Evolutionary conservation across 2,329 filamentous ascomycete species (phyloP).

Genomic region (Pseudovirgaria hyperparasitica): DNA sequence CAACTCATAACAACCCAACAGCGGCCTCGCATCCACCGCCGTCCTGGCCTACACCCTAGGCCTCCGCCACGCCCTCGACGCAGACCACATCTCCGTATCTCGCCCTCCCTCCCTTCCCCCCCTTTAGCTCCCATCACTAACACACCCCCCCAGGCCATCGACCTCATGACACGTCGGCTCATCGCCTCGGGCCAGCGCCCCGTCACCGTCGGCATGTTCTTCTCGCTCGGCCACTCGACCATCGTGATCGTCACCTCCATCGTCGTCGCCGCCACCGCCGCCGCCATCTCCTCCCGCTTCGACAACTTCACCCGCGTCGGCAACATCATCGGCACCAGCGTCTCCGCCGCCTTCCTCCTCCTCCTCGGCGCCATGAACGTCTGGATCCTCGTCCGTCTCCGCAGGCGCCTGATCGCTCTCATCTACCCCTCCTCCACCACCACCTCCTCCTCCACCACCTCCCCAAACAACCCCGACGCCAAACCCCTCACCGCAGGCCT

Average conservation of each 20-base stretch:
- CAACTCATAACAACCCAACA: conserved; percentile 13
- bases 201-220: conserved; percentile 87
- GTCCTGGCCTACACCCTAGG: conserved; percentile 81
- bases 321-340: conserved; percentile 77
- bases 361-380: conserved; percentile 71
- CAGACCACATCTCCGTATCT: conserved; percentile 66
- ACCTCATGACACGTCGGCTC: conserved; percentile 83
- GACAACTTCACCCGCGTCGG: conserved; percentile 68
- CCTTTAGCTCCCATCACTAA: background rate
- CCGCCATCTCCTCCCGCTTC: conserved; percentile 69
- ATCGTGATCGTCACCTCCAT: conserved; percentile 85
- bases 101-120: background rate
- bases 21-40: conserved; percentile 61
- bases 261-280: conserved; percentile 81
- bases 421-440: conserved; percentile 10
- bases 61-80: conserved; percentile 87
- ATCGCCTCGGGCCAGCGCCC: conserved; percentile 75
- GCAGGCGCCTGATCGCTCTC: conserved; percentile 47
- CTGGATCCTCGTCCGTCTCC: conserved; percentile 71
- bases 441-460: conserved; percentile 1
- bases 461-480: conserved; percentile 9
- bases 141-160: conserved; percentile 53
- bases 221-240: conserved; percentile 86
- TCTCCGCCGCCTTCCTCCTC: conserved; percentile 73
- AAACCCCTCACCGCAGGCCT: conserved; percentile 46